Evolutionary conservation across 306 rosid genomes (phyloP), one percentile per base, ranked within the genome.

Genomic region (Cucumis cinereus): DNA sequence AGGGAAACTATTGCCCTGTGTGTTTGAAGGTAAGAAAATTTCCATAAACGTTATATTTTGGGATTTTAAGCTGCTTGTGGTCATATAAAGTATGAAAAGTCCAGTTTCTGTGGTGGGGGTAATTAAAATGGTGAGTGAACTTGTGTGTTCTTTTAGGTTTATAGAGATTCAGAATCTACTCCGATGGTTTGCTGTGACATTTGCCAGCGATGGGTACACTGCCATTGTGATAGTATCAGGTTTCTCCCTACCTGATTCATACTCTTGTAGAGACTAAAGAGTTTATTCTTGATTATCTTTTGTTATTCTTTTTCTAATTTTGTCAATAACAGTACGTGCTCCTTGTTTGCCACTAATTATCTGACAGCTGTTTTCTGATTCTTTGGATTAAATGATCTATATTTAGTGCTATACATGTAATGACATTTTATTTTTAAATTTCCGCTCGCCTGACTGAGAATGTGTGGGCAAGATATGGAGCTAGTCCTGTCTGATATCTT

Each of bases 141-240:
- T 49, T n/a, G 41, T 73, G 77, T 75, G 53, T 55, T 47, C 79
- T 83, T 81, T 81, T 84, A 95, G 99, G 99, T 95, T 55, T 95
- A 95, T 86, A 89, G 99, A 84, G 99, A 95, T 87, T 95, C 99
- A 66, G 99, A 95, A 84, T 89, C 99, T 26, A 95, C 99, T 30
- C 99, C 99, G 20, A 95, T 95, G 99, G 98, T 95, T 81, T 92
- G 99, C 87, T 95, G 99, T 81, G 99, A 95, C 81, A 33, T 84
- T 71, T 95, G 99, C 93, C 96, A 92, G 88, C 96, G 96, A 26
- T 95, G 99, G 99, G 98, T 95, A 80, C 99, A 95, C 84, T 95
- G 99, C 83, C 96, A 90, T 33, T 95, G 99, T 81, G 99, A 95
- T 84, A 85, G 91, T 77, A 95, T 95, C 81, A 92, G 99, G 99